Conservation (phyloP, 805 yeast genomes). For the Nakazawaea ambrosiae region DNA sequence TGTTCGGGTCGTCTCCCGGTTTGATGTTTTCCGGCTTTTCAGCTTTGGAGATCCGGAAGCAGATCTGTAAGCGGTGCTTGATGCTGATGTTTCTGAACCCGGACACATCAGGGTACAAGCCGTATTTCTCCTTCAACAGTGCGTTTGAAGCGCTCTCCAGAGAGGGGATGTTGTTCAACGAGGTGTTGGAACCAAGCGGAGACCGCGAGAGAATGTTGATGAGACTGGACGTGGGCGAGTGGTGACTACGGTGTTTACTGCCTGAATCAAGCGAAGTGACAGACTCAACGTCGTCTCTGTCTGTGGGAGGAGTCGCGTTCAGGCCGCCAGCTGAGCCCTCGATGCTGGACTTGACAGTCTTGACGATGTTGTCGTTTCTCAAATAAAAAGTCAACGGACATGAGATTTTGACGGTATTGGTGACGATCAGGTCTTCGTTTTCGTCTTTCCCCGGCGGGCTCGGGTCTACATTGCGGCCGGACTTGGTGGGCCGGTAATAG, state of each 20-base stretch:
- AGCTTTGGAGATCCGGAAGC: slow-evolving; percentile 54
- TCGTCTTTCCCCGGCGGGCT: neutral
- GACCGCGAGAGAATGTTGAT: slow-evolving; percentile 5
- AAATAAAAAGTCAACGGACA: slow-evolving; percentile 27
- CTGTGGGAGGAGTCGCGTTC: slow-evolving; percentile 16
- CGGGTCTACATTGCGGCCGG: neutral
- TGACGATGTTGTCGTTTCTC: slow-evolving; percentile 14
- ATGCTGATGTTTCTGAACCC: slow-evolving; percentile 57
- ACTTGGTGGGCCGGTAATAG: slow-evolving; percentile 13
- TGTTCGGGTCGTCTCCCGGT: slow-evolving; percentile 24
- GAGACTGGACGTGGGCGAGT: slow-evolving; percentile 4
- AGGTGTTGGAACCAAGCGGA: neutral
- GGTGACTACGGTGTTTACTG: slow-evolving; percentile 6
- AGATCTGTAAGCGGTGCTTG: slow-evolving; percentile 63
- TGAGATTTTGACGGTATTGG: slow-evolving; percentile 29
- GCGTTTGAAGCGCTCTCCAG: neutral
- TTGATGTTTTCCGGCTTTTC: slow-evolving; percentile 35
- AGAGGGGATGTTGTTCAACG: slow-evolving; percentile 1
- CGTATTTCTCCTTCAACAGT: slow-evolving; percentile 9
- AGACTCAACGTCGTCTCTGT: slow-evolving; percentile 5
- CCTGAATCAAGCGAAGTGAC: slow-evolving; percentile 4
- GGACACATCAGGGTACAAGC: slow-evolving; percentile 52
- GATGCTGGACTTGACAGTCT: slow-evolving; percentile 2
- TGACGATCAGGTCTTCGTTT: slow-evolving; percentile 22
- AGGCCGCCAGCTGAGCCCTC: slow-evolving; percentile 13